phyloP scores from a whole-genome alignment of 129 eudicot genomes.

The Tagetes erecta region DNA sequence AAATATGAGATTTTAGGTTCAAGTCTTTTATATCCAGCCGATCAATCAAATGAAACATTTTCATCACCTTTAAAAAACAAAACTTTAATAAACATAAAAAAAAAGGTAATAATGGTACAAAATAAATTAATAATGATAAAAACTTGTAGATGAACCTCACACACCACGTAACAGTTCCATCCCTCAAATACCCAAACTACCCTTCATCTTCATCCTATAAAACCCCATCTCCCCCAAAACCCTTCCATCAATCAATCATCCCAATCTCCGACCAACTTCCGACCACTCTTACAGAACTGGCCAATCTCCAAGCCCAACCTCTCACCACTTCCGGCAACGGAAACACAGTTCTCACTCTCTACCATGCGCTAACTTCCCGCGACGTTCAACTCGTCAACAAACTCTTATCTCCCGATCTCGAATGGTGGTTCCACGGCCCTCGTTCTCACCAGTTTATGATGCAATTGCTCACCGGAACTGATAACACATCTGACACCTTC shows the following conservation, averaged over 20 bases:
- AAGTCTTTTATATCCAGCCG: too few relatives aligned
- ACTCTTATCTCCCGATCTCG: constrained; percentile 82
- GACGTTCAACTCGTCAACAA: constrained; percentile 63
- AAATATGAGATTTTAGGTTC: too few relatives aligned
- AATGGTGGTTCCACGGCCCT: constrained; percentile 99
- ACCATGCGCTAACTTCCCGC: constrained; percentile 76
- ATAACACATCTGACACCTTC: constrained; percentile 31
- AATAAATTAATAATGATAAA: too few relatives aligned
- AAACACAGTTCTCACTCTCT: constrained; percentile 76
- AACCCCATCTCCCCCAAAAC: background rate
- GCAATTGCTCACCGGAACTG: constrained; percentile 87
- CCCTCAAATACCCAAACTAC: constrained; percentile 2
- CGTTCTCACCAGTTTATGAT: constrained; percentile 93
- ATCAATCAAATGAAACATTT: too few relatives aligned
- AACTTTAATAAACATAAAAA: too few relatives aligned
- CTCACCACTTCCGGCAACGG: constrained; percentile 69
- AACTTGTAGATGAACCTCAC: too few relatives aligned
- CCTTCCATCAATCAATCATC: background rate
- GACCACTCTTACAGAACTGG: constrained; percentile 58
- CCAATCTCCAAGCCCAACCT: constrained; percentile 50
- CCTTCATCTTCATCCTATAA: constrained; percentile 25
- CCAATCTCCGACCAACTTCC: constrained; percentile 14
- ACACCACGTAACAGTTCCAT: background rate
- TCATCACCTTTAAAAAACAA: too few relatives aligned
- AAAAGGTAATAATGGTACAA: too few relatives aligned